Conservation (phyloP, 148 eudicot species). For the Silene conica region DNA sequence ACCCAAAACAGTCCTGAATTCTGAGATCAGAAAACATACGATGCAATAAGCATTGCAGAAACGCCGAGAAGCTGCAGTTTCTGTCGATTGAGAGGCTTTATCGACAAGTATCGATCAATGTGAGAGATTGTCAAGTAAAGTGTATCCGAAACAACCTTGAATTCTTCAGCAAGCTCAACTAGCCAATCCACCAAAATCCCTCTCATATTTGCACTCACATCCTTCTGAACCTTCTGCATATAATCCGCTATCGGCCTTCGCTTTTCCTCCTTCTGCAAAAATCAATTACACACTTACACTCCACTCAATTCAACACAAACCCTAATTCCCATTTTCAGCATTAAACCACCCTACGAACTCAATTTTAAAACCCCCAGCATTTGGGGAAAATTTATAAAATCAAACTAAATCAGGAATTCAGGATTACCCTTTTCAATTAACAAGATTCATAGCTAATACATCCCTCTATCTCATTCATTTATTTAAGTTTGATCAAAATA, state of each 20-base stretch:
- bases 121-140: slow-evolving; percentile 62
- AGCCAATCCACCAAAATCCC: slow-evolving; percentile 91
- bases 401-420: neutral
- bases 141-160: slow-evolving; percentile 75
- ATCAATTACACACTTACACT: neutral
- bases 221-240: slow-evolving; percentile 69
- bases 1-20: neutral
- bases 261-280: slow-evolving; percentile 51
- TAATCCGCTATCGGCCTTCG: slow-evolving; percentile 72
- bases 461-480: no score
- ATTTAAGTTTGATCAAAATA: no score
- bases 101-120: slow-evolving; percentile 72
- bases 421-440: neutral
- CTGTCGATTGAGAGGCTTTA: slow-evolving; percentile 53
- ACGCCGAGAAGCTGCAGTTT: slow-evolving; percentile 89
- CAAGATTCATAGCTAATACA: neutral
- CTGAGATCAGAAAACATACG: slow-evolving; percentile 47
- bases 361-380: neutral
- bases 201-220: slow-evolving; percentile 82
- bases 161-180: slow-evolving; percentile 90
- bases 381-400: no score
- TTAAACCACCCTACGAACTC: neutral
- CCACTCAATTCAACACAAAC: slow-evolving; percentile 11
- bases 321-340: neutral
- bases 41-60: slow-evolving; percentile 88